phyloP scores from a whole-genome alignment of 2,329 filamentous ascomycete species.

The Venturia effusa region DNA sequence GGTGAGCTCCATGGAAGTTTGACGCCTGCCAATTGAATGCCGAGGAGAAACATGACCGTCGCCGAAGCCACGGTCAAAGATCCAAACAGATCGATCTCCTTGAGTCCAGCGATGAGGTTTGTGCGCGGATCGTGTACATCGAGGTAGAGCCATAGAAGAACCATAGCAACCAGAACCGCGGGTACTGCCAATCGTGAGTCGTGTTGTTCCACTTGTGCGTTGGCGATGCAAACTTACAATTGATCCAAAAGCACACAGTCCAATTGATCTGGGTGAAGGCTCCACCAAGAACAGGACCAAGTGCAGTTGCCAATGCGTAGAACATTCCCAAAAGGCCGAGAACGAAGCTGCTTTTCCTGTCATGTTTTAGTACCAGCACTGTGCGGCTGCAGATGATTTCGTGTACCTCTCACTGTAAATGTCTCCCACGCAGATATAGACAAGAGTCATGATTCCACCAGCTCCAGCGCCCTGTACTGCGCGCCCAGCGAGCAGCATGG shows the following conservation, averaged over 20 bases:
- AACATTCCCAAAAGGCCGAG: constrained; percentile 21
- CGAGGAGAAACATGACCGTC: constrained; percentile 41
- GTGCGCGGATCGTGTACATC: constrained; percentile 46
- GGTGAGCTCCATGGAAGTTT: constrained; percentile 43
- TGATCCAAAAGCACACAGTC: constrained; percentile 37
- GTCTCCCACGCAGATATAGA: constrained; percentile 49
- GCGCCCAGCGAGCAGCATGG: constrained; percentile 43
- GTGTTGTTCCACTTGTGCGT: constrained; percentile 12
- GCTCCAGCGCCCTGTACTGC: constrained; percentile 48
- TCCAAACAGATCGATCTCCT: constrained; percentile 44
- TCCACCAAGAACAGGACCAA: constrained; percentile 44
- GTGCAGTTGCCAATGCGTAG: constrained; percentile 43
- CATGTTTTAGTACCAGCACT: constrained; percentile 12
- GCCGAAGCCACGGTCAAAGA: constrained; percentile 40
- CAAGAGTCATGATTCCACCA: constrained; percentile 47
- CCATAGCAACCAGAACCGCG: constrained; percentile 36
- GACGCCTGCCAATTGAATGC: constrained; percentile 43
- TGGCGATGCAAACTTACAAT: constrained; percentile 21
- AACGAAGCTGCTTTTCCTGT: constrained; percentile 20
- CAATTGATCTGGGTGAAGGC: constrained; percentile 37
- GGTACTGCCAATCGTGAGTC: constrained; percentile 28
- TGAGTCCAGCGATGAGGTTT: constrained; percentile 35
- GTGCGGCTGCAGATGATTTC: not conserved
- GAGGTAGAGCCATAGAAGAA: constrained; percentile 40
- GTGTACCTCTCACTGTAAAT: constrained; percentile 25